Percentiles rank a stretch among this genome's conserved stretches.
Evolutionary conservation across 2,329 filamentous ascomycete genomes (phyloP).

Genomic region (Rutstroemia sp.): DNA sequence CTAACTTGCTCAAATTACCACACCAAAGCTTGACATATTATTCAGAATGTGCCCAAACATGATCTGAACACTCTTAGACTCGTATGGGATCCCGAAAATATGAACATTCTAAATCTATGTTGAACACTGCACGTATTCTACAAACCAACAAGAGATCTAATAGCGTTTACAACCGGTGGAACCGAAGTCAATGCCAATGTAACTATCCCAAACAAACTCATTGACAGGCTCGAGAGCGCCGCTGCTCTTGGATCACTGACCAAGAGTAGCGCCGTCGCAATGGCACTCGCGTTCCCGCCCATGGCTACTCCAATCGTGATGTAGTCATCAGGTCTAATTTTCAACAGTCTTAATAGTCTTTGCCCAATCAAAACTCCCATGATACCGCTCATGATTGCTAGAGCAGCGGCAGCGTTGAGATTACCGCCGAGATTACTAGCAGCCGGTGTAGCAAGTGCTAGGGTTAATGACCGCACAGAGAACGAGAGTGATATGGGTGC

Average conservation of each 20-base stretch:
- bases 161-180: constrained; percentile 41
- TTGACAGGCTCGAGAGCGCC: constrained; percentile 50
- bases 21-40: no score
- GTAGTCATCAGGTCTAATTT: constrained; percentile 53
- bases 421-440: constrained; percentile 39
- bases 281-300: constrained; percentile 53
- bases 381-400: constrained; percentile 54
- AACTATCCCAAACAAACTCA: constrained; percentile 54
- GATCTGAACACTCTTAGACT: no score
- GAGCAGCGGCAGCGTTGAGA: constrained; percentile 43
- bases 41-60: no score
- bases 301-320: constrained; percentile 54
- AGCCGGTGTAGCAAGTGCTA: constrained; percentile 52
- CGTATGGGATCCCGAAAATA: neutral
- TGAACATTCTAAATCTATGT: neutral
- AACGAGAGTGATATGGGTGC: constrained; percentile 46
- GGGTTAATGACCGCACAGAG: constrained; percentile 47
- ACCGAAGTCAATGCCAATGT: constrained; percentile 52
- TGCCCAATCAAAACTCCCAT: constrained; percentile 49
- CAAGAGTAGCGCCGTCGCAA: constrained; percentile 50
- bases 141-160: constrained; percentile 41
- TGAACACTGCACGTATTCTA: neutral
- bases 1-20: no score
- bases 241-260: constrained; percentile 50
- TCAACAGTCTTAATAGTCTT: constrained; percentile 40